phyloP scores from a whole-genome alignment of 2,329 filamentous ascomycete species.

The Colletotrichum spaethianum region DNA sequence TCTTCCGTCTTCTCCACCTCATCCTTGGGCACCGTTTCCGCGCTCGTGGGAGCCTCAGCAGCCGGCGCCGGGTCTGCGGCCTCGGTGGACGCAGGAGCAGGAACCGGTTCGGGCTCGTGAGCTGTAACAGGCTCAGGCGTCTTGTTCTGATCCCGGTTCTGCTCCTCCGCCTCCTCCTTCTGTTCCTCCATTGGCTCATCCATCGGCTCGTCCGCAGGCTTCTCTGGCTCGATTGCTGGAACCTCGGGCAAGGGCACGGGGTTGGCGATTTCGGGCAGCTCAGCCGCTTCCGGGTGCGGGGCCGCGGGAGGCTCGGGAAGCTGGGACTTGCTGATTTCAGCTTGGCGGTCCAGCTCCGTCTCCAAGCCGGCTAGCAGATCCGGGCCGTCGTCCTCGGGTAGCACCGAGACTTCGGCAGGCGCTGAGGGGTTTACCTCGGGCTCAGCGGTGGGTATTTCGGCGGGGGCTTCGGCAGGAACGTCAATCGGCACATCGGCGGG shows the following conservation, averaged over 20 bases:
- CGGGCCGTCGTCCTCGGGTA: conserved; percentile 35
- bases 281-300: conserved; percentile 29
- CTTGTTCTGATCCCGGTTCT: background rate
- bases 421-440: conserved; percentile 9
- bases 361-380: conserved; percentile 41
- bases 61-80: background rate
- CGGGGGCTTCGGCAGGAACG: conserved; percentile 5
- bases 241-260: conserved; percentile 32
- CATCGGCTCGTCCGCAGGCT: background rate
- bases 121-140: background rate
- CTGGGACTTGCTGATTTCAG: conserved; percentile 28
- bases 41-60: background rate
- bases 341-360: conserved; percentile 40
- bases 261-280: conserved; percentile 26
- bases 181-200: background rate
- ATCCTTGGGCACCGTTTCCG: background rate
- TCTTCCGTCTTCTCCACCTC: conserved; percentile 17
- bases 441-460: conserved; percentile 17
- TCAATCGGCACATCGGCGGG: background rate
- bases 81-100: background rate
- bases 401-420: background rate
- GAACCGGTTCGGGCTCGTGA: background rate
- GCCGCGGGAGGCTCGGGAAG: conserved; percentile 31
- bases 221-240: conserved; percentile 19
- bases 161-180: background rate